phyloP scores from a whole-genome alignment of 148 eudicot genomes.

The Diospyros lotus region DNA sequence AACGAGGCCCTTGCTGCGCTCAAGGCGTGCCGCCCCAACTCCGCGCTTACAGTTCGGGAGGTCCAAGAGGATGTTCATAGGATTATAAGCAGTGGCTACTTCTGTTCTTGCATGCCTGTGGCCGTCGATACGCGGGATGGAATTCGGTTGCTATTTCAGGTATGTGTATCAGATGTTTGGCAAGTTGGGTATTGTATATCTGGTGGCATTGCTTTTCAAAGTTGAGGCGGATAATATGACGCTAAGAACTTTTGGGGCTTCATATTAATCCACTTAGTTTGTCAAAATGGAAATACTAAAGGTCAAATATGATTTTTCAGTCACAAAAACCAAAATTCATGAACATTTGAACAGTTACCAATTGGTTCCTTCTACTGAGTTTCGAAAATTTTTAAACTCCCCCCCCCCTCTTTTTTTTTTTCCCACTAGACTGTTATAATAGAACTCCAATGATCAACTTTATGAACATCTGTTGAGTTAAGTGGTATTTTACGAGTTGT shows the following conservation, averaged over 20 bases:
- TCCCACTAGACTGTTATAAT: too few relatives aligned
- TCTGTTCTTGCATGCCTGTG: conserved; percentile 86
- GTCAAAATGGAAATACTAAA: too few relatives aligned
- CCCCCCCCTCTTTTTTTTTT: too few relatives aligned
- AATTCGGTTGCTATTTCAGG: conserved; percentile 91
- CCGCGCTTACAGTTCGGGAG: conserved; percentile 79
- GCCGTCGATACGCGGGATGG: conserved; percentile 96
- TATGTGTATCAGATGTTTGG: conserved; percentile 19
- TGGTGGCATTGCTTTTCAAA: not conserved
- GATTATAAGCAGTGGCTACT: conserved; percentile 82
- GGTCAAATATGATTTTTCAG: too few relatives aligned
- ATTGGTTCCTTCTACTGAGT: too few relatives aligned
- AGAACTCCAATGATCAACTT: too few relatives aligned
- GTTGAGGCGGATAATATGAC: not conserved
- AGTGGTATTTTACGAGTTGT: not conserved
- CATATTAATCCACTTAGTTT: too few relatives aligned
- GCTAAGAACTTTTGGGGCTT: not conserved
- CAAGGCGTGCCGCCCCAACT: conserved; percentile 71
- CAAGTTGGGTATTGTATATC: not conserved
- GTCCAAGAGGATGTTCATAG: conserved; percentile 96
- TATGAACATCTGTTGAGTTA: not conserved
- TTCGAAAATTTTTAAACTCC: too few relatives aligned
- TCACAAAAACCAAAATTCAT: too few relatives aligned
- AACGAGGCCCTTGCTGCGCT: conserved; percentile 73
- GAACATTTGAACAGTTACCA: too few relatives aligned